phyloP scores from a whole-genome alignment of 1,139 yeast genomes.

The Nadsonia starkeyi-henricii region DNA sequence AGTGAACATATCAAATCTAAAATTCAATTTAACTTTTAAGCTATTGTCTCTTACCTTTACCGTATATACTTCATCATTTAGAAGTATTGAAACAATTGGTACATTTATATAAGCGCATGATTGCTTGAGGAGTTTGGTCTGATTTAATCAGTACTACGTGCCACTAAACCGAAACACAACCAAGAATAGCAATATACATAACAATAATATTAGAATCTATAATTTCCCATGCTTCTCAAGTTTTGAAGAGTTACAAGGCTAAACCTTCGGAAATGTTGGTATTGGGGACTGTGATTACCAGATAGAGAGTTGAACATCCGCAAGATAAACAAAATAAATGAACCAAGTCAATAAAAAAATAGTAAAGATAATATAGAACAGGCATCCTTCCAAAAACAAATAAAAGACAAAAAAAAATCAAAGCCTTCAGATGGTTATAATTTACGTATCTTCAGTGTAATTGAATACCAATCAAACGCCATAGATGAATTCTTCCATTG shows the following conservation, averaged over 20 bases:
- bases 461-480: conserved; percentile 78
- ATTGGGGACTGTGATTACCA: not conserved
- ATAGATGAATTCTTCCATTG: conserved; percentile 81
- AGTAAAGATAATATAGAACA: not conserved
- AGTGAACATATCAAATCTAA: conserved; percentile 2
- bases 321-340: not conserved
- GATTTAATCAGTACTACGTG: not conserved
- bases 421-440: no score
- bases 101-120: conserved; percentile 4
- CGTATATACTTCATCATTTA: conserved; percentile 9
- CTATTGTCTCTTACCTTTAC: conserved; percentile 8
- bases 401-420: no score
- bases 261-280: not conserved
- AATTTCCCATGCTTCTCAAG: not conserved
- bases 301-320: not conserved
- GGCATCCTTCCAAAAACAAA: not conserved
- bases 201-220: not conserved
- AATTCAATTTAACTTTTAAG: conserved; percentile 2
- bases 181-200: no score
- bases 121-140: conserved; percentile 3
- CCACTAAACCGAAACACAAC: not conserved
- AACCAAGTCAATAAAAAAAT: no score
- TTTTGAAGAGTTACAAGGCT: not conserved
- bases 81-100: conserved; percentile 3
- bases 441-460: no score